Evolutionary conservation across 805 yeast species (phyloP), one percentile per base, ranked within the genome.

Genomic region (Metschnikowia peoriensis): DNA sequence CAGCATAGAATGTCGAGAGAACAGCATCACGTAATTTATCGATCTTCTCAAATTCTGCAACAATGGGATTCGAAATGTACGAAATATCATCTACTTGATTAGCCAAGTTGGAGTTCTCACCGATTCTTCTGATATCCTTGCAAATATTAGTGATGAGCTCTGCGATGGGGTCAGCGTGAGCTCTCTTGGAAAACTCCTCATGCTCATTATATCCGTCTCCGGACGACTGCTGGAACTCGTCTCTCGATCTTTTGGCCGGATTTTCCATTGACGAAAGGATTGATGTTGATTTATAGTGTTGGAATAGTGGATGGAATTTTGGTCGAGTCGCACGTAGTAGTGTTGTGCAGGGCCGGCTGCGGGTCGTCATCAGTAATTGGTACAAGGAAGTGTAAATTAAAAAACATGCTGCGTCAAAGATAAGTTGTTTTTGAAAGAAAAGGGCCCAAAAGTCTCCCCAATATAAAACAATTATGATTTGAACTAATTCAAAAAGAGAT

Each of bases 51-150:
- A 84, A 81, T 60, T 84, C 88, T 37, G 81, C 81, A 40, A 80
- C 81, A 41, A 86, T 83, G 1, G 89, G 88, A 49, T 78, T 81
- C 38, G 86, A 78, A 60, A 88, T 83, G 61, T 82, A 83, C 52
- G 88, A 85, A 43, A 88, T 77, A 66, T 77, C 80, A 58, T 76
- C 73, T 49, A 77, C 65, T 54, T 74, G 77, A 52, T 63, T 69
- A 38, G 61, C 61, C 38, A 74, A 58, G 61, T 74, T 72, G 44
- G 72, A 61, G 59, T 72, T 73, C 58, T 75, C 79, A 14, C 79
- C 80, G 41, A 75, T 64, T 35, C 78, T 61, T 49, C 79, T 61
- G 44, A 75, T 73, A 55, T 75, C 80, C 51, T 75, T 75, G 57
- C 78, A 74, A 38, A 75, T 72, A 56, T 75, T 73, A 55, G 72